Conservation (phyloP, 768 basidiomycete genomes). For the Postia placenta region DNA sequence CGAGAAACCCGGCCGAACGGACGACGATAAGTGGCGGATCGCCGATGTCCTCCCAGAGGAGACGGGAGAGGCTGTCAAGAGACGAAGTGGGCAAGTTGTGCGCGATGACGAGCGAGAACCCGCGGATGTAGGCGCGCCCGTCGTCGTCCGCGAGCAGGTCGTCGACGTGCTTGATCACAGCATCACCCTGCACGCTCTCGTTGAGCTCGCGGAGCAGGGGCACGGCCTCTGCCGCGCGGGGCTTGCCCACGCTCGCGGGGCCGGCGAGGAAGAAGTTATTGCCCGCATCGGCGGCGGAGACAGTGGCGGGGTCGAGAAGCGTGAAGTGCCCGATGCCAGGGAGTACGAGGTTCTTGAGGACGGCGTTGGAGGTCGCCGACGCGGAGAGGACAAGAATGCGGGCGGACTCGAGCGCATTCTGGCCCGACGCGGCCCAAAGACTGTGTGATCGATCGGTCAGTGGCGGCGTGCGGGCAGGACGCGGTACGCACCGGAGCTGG, state of each 20-base stretch:
- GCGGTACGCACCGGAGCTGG: conserved; percentile 68
- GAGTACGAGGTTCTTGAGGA: conserved; percentile 94
- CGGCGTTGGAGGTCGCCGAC: conserved; percentile 79
- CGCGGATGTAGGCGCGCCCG: conserved; percentile 13
- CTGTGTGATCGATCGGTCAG: conserved; percentile 5
- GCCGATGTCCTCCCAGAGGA: conserved; percentile 62
- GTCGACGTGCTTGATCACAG: conserved; percentile 43
- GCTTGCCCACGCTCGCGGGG: conserved; percentile 67
- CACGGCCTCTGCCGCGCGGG: conserved; percentile 75
- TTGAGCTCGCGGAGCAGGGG: conserved; percentile 80
- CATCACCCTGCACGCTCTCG: conserved; percentile 69
- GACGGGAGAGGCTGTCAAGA: conserved; percentile 51
- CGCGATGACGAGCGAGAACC: conserved; percentile 67
- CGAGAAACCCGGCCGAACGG: conserved; percentile 84
- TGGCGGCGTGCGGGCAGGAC: not conserved
- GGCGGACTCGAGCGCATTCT: conserved; percentile 80
- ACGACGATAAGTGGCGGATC: conserved; percentile 70
- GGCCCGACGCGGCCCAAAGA: conserved; percentile 91
- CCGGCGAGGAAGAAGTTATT: conserved; percentile 96
- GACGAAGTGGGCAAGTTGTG: conserved; percentile 64
- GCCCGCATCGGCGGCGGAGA: conserved; percentile 74
- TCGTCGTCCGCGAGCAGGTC: conserved; percentile 15
- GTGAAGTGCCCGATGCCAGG: conserved; percentile 97
- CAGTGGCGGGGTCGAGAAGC: conserved; percentile 63
- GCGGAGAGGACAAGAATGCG: conserved; percentile 76